A percentile compares a stretch with the other conserved stretches of the same genome.
These are phyloP conservation scores for Cyberlindnera euphorbiae DNA, from an alignment of 805 yeast species.

Conservation along the genomic window DNA sequence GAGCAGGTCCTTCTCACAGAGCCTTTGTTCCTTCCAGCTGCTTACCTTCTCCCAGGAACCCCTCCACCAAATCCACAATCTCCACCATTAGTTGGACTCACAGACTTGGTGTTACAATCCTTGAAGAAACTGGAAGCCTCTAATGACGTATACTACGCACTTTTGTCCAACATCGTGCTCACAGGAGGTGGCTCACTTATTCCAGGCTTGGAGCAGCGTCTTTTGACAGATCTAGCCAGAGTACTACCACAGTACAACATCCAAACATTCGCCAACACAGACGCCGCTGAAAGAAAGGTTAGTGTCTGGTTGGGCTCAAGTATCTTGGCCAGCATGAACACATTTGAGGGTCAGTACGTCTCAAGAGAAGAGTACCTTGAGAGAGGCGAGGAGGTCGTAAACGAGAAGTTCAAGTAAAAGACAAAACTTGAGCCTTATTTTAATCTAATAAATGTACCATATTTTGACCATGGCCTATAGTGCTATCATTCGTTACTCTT, in stretches of 20 bases:
- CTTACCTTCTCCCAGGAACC: constrained; percentile 38
- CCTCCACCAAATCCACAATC: constrained; percentile 24
- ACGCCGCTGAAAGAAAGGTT: constrained; percentile 56
- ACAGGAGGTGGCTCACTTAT: constrained; percentile 70
- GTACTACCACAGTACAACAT: constrained; percentile 62
- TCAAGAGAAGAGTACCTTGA: constrained; percentile 67
- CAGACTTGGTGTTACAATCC: constrained; percentile 35
- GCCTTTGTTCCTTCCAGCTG: constrained; percentile 64
- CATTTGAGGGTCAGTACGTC: constrained; percentile 79
- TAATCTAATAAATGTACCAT: constrained; percentile 1
- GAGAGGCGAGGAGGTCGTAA: constrained; percentile 49
- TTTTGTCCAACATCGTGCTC: constrained; percentile 62
- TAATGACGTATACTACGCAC: constrained; percentile 34
- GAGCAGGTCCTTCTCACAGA: constrained; percentile 58
- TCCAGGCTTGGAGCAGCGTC: constrained; percentile 66
- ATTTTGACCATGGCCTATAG: too few relatives aligned
- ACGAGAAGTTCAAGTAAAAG: constrained; percentile 38
- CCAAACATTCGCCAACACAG: constrained; percentile 57
- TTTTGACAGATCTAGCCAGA: constrained; percentile 55
- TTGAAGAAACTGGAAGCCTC: constrained; percentile 40
- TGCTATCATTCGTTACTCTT: too few relatives aligned
- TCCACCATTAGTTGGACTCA: constrained; percentile 25
- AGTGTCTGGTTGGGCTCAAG: constrained; percentile 82
- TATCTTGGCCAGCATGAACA: constrained; percentile 69
- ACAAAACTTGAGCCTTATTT: too few relatives aligned